A percentile compares a stretch with the other conserved stretches of the same genome.
Conservation (phyloP, 148 eudicot species). For the Chenopodium suecicum region DNA sequence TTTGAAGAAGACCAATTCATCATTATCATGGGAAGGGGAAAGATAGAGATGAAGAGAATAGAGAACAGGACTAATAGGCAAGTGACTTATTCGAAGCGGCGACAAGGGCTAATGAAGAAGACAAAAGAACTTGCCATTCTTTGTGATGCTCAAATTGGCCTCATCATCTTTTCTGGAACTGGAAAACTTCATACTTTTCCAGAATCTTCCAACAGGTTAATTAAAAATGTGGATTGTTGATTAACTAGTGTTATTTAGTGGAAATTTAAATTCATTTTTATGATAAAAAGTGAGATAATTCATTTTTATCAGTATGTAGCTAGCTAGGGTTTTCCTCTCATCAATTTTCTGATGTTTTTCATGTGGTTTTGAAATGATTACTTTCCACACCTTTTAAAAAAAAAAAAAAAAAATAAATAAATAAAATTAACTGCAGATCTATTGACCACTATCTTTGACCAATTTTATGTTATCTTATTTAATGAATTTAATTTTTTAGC, state of each 20-base stretch:
- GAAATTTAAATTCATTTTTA: not conserved
- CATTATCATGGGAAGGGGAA: conserved; percentile 81
- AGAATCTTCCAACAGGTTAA: conserved; percentile 38
- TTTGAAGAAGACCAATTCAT: not conserved
- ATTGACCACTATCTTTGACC: conserved; percentile 25
- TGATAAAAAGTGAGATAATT: conserved; percentile 3
- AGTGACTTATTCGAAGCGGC: conserved; percentile 77
- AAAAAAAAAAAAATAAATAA: too few species aligned
- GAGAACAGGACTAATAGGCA: conserved; percentile 84
- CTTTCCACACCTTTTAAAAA: conserved; percentile 13
- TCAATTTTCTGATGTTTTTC: conserved; percentile 17
- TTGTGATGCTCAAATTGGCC: conserved; percentile 81
- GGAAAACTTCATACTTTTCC: conserved; percentile 67
- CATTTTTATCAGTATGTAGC: not conserved
- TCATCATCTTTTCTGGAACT: conserved; percentile 75
- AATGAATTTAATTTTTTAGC: not conserved
- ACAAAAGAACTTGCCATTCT: conserved; percentile 74
- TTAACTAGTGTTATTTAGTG: not conserved
- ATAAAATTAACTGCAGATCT: conserved; percentile 17
- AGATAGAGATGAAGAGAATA: conserved; percentile 70
- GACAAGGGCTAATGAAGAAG: conserved; percentile 74
- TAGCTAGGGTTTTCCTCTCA: conserved; percentile 19
- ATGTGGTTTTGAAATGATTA: conserved; percentile 33
- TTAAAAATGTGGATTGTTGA: not conserved
- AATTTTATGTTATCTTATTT: not conserved